Conservation (phyloP, 208 protist genomes). For the Porcisia hertigi region DNA sequence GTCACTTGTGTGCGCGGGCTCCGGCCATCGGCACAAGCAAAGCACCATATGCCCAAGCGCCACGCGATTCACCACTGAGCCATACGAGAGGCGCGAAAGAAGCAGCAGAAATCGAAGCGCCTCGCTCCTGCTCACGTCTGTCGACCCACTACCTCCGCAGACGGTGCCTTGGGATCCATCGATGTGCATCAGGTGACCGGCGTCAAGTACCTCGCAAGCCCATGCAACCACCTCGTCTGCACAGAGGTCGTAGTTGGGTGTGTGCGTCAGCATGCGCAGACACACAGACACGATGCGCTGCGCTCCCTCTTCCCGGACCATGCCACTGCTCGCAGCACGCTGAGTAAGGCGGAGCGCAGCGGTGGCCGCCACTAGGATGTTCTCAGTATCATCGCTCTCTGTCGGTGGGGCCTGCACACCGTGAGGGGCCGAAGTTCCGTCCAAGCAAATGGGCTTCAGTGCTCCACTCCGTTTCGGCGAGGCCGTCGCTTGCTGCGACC, state of each 20-base stretch:
- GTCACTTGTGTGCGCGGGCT: conserved; percentile 1
- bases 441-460: conserved; percentile 36
- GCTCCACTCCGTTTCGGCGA: neutral
- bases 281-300: conserved; percentile 22
- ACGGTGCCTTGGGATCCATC: neutral
- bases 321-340: neutral
- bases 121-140: neutral
- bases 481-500: neutral
- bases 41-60: conserved; percentile 20
- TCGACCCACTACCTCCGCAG: neutral
- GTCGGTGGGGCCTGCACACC: conserved; percentile 47
- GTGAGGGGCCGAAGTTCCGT: conserved; percentile 37
- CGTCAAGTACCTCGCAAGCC: conserved; percentile 29
- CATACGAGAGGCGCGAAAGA: conserved; percentile 47
- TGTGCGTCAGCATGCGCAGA: conserved; percentile 36
- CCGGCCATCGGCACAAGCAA: conserved; percentile 15
- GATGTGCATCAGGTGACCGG: neutral
- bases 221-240: conserved; percentile 29
- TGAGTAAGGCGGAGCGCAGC: conserved; percentile 13
- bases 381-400: conserved; percentile 40
- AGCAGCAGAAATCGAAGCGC: conserved; percentile 18
- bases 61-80: conserved; percentile 14
- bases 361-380: conserved; percentile 28
- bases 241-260: conserved; percentile 62
- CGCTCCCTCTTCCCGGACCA: neutral